A percentile compares a stretch with the other conserved stretches of the same genome.
Conservation (phyloP, 768 basidiomycete genomes). For the Phaeotremella skinneri region DNA sequence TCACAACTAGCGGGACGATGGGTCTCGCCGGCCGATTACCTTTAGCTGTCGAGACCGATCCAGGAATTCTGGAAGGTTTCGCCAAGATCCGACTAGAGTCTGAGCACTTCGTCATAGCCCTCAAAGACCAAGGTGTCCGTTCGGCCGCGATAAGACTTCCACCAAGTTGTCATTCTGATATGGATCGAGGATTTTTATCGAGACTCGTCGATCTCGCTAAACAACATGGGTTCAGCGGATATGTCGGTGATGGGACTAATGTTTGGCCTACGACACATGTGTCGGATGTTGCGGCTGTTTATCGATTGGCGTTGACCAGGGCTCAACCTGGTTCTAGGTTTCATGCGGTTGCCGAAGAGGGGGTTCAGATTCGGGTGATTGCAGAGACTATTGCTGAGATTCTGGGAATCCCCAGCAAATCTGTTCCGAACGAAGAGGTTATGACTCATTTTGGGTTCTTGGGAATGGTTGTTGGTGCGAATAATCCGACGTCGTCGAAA, state of each 20-base stretch:
- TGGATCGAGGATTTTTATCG: conserved; percentile 11
- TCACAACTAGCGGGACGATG: conserved; percentile 20
- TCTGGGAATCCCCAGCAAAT: conserved; percentile 14
- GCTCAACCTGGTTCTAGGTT: neutral
- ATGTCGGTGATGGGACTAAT: conserved; percentile 24
- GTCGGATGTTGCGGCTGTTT: conserved; percentile 21
- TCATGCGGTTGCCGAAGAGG: conserved; percentile 28
- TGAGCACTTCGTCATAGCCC: conserved; percentile 12
- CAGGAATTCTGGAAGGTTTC: neutral
- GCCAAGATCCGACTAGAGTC: conserved; percentile 4
- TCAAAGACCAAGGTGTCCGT: conserved; percentile 19
- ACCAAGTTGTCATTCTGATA: conserved; percentile 19
- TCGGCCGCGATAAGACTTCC: conserved; percentile 23
- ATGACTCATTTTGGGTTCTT: conserved; percentile 19
- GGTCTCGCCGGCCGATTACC: neutral
- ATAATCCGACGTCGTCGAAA: conserved; percentile 1
- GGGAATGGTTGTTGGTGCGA: neutral
- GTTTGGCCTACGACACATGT: conserved; percentile 23
- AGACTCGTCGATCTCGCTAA: conserved; percentile 9
- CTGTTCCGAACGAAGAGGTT: conserved; percentile 14
- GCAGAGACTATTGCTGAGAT: conserved; percentile 20
- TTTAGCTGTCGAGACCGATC: neutral
- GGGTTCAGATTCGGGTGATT: conserved; percentile 14
- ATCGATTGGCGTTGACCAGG: conserved; percentile 27
- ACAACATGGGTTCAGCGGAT: conserved; percentile 7